phyloP scores from a whole-genome alignment of 2,329 filamentous ascomycete genomes.

The Penicillium sp. region DNA sequence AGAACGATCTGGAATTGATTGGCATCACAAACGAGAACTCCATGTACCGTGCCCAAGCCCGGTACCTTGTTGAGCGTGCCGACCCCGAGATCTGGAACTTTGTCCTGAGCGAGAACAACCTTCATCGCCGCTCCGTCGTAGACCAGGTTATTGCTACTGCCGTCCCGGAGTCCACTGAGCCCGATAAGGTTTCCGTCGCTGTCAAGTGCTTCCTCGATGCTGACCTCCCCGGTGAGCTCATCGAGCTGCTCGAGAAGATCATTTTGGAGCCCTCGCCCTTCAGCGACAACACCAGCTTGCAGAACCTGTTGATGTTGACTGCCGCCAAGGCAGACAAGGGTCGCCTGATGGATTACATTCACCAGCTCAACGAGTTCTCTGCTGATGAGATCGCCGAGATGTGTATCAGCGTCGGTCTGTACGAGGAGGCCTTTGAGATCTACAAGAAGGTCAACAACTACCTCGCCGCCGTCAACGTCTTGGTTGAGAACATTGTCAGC shows the following conservation, averaged over 20 bases:
- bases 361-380: constrained; percentile 81
- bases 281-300: constrained; percentile 92
- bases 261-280: constrained; percentile 98
- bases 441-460: constrained; percentile 97
- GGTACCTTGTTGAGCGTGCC: constrained; percentile 85
- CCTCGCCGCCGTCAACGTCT: constrained; percentile 76
- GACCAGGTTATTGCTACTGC: constrained; percentile 96
- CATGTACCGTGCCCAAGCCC: constrained; percentile 98
- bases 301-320: constrained; percentile 93
- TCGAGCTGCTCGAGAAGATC: constrained; percentile 98
- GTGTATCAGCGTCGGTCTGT: constrained; percentile 89
- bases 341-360: constrained; percentile 93
- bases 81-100: constrained; percentile 91
- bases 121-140: constrained; percentile 85
- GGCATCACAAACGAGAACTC: constrained; percentile 98
- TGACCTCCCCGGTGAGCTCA: constrained; percentile 87
- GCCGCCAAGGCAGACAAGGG: constrained; percentile 95
- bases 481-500: constrained; percentile 94
- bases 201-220: constrained; percentile 88
- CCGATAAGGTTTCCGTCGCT: constrained; percentile 88
- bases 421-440: constrained; percentile 96
- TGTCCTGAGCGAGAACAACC: constrained; percentile 91
- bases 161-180: constrained; percentile 86
- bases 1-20: constrained; percentile 95
- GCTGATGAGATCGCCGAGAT: constrained; percentile 88